phyloP scores from a whole-genome alignment of 106 monocot genomes.

The Dioscorea zingiberensis region DNA sequence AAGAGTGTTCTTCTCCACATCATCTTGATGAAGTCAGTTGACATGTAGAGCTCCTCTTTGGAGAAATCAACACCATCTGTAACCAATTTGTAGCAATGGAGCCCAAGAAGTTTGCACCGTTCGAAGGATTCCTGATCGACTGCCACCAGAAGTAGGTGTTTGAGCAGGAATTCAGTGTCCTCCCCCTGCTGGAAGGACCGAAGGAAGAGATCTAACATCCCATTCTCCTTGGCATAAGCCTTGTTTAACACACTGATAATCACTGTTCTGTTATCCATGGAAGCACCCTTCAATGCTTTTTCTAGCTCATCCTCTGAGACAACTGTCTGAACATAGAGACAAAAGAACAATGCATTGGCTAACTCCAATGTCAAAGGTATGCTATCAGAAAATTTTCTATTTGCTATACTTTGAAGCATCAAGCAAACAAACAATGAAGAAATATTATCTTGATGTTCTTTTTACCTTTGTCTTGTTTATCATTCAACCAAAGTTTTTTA shows the following conservation, averaged over 20 bases:
- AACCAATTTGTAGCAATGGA: conserved; percentile 41
- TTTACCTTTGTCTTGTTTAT: too few species aligned
- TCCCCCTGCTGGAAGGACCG: conserved; percentile 29
- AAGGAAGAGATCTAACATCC: conserved; percentile 64
- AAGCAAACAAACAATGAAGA: too few species aligned
- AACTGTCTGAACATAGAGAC: neutral
- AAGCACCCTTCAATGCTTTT: conserved; percentile 4
- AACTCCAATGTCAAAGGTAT: neutral
- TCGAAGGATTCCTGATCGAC: conserved; percentile 33
- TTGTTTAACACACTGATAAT: conserved; percentile 55
- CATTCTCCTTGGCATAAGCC: conserved; percentile 37
- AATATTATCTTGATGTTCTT: neutral
- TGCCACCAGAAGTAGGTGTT: conserved; percentile 43
- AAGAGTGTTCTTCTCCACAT: conserved; percentile 59
- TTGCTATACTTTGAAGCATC: too few species aligned
- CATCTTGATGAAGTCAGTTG: conserved; percentile 33
- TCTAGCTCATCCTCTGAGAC: conserved; percentile 7
- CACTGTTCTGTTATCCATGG: conserved; percentile 56
- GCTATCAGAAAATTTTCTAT: neutral
- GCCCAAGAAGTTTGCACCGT: conserved; percentile 25
- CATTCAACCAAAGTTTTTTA: too few species aligned
- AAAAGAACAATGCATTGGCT: too few species aligned
- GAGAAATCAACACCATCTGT: conserved; percentile 38
- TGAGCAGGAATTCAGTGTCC: conserved; percentile 25
- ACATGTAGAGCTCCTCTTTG: conserved; percentile 37